These are phyloP conservation scores for Panaeolus cyanescens DNA, from an alignment of 768 basidiomycete species.

Conservation along the genomic window DNA sequence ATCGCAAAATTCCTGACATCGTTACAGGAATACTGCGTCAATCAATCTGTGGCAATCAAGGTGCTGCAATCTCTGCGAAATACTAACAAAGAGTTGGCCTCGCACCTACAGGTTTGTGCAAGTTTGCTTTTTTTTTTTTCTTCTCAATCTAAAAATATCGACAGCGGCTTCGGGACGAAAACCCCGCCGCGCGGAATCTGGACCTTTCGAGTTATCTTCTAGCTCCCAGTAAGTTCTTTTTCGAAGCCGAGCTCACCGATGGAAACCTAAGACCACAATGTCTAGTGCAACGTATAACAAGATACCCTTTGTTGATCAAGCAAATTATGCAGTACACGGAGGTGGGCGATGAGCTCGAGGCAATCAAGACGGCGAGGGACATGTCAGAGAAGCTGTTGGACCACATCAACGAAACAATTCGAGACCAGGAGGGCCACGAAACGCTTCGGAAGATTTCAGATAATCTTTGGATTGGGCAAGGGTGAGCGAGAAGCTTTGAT, in stretches of 20 bases:
- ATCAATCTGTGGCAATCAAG: slow-evolving; percentile 78
- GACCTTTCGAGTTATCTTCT: slow-evolving; percentile 91
- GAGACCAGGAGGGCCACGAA: slow-evolving; percentile 80
- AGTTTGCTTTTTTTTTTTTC: too few relatives aligned
- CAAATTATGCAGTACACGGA: slow-evolving; percentile 87
- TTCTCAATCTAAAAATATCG: neutral
- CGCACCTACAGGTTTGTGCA: slow-evolving; percentile 68
- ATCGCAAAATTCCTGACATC: neutral
- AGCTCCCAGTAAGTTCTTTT: slow-evolving; percentile 70
- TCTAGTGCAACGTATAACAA: slow-evolving; percentile 91
- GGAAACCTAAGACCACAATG: neutral
- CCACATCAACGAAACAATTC: slow-evolving; percentile 86
- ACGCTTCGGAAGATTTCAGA: slow-evolving; percentile 76
- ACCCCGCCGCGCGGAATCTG: slow-evolving; percentile 75
- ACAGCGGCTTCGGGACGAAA: slow-evolving; percentile 70
- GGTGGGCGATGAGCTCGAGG: slow-evolving; percentile 56
- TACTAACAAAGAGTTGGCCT: slow-evolving; percentile 62
- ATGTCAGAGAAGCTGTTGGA: slow-evolving; percentile 74
- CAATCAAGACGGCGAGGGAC: slow-evolving; percentile 55
- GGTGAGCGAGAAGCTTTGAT: slow-evolving; percentile 42
- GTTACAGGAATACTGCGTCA: slow-evolving; percentile 82
- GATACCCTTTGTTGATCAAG: slow-evolving; percentile 88
- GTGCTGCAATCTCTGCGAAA: slow-evolving; percentile 74
- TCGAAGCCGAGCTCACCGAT: neutral
- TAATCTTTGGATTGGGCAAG: slow-evolving; percentile 86